Evolutionary conservation across 2,329 filamentous ascomycete genomes (phyloP).

Genomic region (Tolypocladium amazonense): DNA sequence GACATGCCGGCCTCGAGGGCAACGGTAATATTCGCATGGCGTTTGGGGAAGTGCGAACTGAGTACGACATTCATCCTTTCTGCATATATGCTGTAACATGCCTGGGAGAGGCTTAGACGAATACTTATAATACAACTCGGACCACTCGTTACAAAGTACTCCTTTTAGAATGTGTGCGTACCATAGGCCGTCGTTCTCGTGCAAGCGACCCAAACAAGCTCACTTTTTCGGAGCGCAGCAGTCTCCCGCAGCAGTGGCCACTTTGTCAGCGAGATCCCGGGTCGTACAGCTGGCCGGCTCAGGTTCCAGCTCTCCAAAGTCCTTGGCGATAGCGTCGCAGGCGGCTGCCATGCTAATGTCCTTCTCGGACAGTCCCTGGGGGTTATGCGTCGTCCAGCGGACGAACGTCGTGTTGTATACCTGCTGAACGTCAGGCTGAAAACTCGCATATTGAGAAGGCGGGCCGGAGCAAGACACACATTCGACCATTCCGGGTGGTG

Average conservation of each 20-base stretch:
- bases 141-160: background rate
- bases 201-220: background rate
- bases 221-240: conserved; percentile 39
- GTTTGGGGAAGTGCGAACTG: conserved; percentile 13
- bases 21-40: conserved; percentile 17
- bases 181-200: background rate
- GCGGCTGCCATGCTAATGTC: conserved; percentile 51
- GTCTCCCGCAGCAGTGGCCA: conserved; percentile 34
- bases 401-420: conserved; percentile 62
- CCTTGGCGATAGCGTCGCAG: conserved; percentile 48
- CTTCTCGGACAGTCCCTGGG: conserved; percentile 51
- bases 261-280: conserved; percentile 35
- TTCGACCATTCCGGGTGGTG: conserved; percentile 74
- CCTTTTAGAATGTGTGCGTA: background rate
- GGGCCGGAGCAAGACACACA: conserved; percentile 26
- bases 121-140: conserved; percentile 4
- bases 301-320: conserved; percentile 42
- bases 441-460: background rate
- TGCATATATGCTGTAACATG: conserved; percentile 12
- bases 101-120: conserved; percentile 1
- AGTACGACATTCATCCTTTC: conserved; percentile 18
- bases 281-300: conserved; percentile 24
- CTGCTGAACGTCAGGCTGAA: conserved; percentile 20
- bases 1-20: conserved; percentile 9
- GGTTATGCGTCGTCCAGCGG: conserved; percentile 63